phyloP scores from a whole-genome alignment of 768 basidiomycete species.

The Macrolepiota fuliginosa region DNA sequence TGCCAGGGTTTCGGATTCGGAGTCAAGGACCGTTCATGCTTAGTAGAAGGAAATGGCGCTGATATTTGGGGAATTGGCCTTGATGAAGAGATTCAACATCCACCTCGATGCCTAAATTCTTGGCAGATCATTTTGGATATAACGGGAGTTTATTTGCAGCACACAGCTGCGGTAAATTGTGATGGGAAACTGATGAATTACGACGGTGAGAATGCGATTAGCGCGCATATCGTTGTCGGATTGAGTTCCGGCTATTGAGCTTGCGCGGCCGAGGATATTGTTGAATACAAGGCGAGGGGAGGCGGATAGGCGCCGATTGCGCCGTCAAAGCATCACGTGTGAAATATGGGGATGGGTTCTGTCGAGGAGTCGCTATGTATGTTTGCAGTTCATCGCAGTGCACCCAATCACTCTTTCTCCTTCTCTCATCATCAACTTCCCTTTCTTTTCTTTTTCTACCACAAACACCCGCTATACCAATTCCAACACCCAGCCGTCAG shows the following conservation, averaged over 20 bases:
- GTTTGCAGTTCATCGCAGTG: conserved; percentile 4
- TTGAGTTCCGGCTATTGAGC: not conserved
- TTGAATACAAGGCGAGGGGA: not conserved
- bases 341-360: conserved; percentile 2
- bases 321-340: conserved; percentile 8
- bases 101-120: not conserved
- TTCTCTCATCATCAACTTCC: conserved; percentile 3
- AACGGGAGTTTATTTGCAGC: not conserved
- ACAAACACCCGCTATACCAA: not conserved
- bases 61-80: not conserved
- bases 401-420: conserved; percentile 5
- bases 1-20: too few relatives aligned
- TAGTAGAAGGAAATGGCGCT: too few relatives aligned
- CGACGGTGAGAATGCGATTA: not conserved
- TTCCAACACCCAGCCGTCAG: not conserved
- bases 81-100: too few relatives aligned
- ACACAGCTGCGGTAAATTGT: not conserved
- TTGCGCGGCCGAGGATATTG: not conserved
- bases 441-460: not conserved
- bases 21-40: too few relatives aligned
- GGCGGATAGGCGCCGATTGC: not conserved
- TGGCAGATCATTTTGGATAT: not conserved
- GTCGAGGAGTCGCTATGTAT: conserved; percentile 4
- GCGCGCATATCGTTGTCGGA: not conserved
- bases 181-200: conserved; percentile 6